A percentile compares a stretch with the other conserved stretches of the same genome.
Conservation (phyloP, 2,329 filamentous ascomycete genomes). For the Chrysoporthe austroafricana region DNA sequence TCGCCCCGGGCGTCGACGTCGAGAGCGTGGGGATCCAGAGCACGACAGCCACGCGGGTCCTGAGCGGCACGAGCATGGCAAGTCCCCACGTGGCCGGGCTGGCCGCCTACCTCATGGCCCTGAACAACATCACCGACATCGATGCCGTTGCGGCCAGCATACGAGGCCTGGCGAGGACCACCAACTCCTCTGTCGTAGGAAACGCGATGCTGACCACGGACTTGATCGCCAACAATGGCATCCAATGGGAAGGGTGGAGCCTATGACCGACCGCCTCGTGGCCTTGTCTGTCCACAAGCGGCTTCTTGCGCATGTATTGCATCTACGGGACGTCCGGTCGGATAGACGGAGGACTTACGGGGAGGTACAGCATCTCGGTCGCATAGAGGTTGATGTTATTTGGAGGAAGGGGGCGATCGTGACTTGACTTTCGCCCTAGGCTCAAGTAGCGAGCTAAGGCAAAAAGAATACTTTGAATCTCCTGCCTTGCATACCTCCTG, state of each 20-base stretch:
- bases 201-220: slow-evolving; percentile 52
- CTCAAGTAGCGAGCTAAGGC: too few species aligned
- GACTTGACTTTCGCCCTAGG: too few species aligned
- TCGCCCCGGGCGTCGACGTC: slow-evolving; percentile 59
- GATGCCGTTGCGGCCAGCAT: slow-evolving; percentile 52
- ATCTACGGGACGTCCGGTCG: too few species aligned
- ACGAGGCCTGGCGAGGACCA: slow-evolving; percentile 54
- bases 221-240: slow-evolving; percentile 62
- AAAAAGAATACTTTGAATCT: too few species aligned
- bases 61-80: slow-evolving; percentile 67
- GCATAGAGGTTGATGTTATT: too few species aligned
- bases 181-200: slow-evolving; percentile 48
- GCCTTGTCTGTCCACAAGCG: too few species aligned
- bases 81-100: slow-evolving; percentile 70
- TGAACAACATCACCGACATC: slow-evolving; percentile 53
- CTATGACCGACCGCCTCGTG: not conserved
- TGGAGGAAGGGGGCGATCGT: too few species aligned
- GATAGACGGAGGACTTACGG: too few species aligned
- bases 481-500: too few species aligned
- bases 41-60: slow-evolving; percentile 47
- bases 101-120: slow-evolving; percentile 67
- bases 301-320: too few species aligned
- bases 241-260: not conserved
- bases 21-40: slow-evolving; percentile 56
- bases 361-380: too few species aligned